phyloP scores from a whole-genome alignment of 179 eudicot species.

The Heliamphora pulchella region DNA sequence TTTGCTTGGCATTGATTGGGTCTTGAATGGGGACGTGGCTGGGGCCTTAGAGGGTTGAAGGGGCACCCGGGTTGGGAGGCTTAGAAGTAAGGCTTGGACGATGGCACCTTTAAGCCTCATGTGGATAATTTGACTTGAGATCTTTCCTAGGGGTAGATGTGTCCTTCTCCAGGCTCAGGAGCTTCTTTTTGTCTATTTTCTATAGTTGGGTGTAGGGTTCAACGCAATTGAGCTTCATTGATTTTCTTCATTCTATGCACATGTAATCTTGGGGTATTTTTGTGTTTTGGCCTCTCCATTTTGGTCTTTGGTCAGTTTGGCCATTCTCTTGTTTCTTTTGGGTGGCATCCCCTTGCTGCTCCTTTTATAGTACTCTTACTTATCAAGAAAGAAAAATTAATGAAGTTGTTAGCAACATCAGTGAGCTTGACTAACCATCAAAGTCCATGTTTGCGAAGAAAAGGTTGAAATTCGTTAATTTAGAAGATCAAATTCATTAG shows the following conservation, averaged over 20 bases:
- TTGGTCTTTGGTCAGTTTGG: too few species aligned
- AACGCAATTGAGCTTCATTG: neutral
- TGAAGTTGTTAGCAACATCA: too few species aligned
- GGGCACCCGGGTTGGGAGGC: neutral
- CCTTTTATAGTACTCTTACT: too few species aligned
- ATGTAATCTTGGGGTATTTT: neutral
- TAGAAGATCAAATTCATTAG: too few species aligned
- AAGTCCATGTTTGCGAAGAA: too few species aligned
- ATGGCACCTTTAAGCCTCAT: neutral
- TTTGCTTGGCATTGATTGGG: neutral
- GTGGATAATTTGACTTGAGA: neutral
- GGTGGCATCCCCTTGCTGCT: neutral
- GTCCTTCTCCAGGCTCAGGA: neutral
- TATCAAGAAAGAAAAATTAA: too few species aligned
- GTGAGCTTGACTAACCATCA: too few species aligned
- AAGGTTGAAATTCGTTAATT: too few species aligned
- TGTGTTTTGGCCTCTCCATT: neutral
- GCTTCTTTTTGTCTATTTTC: too few species aligned
- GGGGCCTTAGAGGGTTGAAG: neutral
- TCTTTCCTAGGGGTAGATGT: neutral
- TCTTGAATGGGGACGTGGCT: neutral
- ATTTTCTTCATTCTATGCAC: neutral
- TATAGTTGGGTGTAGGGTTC: neutral
- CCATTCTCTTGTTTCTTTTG: neutral
- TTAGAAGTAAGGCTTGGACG: neutral